Evolutionary conservation across 768 basidiomycete genomes (phyloP).

Genomic region (Kwoniella mangroviensis): DNA sequence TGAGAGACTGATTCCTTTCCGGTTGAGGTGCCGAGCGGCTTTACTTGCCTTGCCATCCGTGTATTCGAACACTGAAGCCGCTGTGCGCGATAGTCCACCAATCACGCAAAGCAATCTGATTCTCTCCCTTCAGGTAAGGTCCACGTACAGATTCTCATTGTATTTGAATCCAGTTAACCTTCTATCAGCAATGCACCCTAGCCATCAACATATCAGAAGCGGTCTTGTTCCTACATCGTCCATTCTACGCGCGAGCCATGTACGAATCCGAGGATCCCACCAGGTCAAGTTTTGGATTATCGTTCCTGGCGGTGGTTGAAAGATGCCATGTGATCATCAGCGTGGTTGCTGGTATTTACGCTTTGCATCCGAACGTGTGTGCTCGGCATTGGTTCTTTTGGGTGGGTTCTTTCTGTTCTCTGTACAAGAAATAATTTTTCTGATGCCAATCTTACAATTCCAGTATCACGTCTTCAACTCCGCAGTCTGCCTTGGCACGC

Average conservation of each 20-base stretch:
- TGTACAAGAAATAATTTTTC: no score
- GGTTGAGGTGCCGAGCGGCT: constrained; percentile 31
- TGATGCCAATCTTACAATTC: no score
- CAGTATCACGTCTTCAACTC: constrained; percentile 43
- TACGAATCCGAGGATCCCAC: constrained; percentile 26
- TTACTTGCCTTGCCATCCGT: constrained; percentile 23
- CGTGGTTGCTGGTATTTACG: constrained; percentile 17
- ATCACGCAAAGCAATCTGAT: constrained; percentile 10
- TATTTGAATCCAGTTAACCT: neutral
- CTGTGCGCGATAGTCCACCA: constrained; percentile 7
- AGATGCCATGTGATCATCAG: constrained; percentile 32
- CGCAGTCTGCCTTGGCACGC: constrained; percentile 34
- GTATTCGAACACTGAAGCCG: constrained; percentile 19
- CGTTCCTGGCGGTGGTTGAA: constrained; percentile 29
- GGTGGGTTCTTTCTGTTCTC: constrained; percentile 16
- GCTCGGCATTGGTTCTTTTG: constrained; percentile 35
- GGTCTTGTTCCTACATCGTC: constrained; percentile 29
- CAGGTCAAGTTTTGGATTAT: constrained; percentile 16
- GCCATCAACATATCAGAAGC: constrained; percentile 31
- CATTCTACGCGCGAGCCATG: constrained; percentile 29
- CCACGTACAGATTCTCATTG: neutral
- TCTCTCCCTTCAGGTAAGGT: constrained; percentile 15
- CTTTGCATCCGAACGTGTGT: constrained; percentile 11
- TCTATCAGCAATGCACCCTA: constrained; percentile 25
- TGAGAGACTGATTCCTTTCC: constrained; percentile 20